Evolutionary conservation across 768 basidiomycete genomes (phyloP), one percentile per base, ranked within the genome.

Genomic region (Lentinula edodes): DNA sequence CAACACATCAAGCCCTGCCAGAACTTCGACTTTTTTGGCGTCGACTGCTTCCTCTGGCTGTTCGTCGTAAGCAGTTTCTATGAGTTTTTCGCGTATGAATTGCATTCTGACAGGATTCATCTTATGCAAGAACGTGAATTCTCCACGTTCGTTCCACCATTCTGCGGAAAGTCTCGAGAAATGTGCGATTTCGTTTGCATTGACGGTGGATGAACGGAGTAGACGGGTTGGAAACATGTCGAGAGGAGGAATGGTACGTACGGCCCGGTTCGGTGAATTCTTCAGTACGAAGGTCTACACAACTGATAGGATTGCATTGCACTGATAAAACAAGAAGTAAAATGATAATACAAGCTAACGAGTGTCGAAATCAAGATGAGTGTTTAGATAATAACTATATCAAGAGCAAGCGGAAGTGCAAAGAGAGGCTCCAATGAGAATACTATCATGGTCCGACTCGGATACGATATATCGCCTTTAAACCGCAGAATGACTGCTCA

Each of bases 101-200:
- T 85, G 83, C 67, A 95, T 82, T 45, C 97, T 80, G 10, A 88
- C 81, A 1, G 95, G 94, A 75, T 99, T 99, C 96, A 99, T 98
- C 68, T 85, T 84, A 70, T 98, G 97, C 38, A 99, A 75, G 41
- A 94, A 76, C 3, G 77, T 80, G 70, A 96, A 95, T 72, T 98
- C 95, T 66, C 96, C 95, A 18, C 80, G 83, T 69, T 96, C 93
- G 73, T 95, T 87, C 95, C 95, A 98, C 95, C 95, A 98, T 68
- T 87, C 80, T n/a, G 89, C 86, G 1, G 93, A 92, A 5, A 97
- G 85, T 32, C 82, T 80, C 2, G 95, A 93, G 72, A 98, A 97
- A 72, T 93, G 91, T 0, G 89, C 86, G 42, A 97, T 90, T 73
- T 98, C 95, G 58, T 79, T 81, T 0, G 80, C 70, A 70, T 96